phyloP scores from a whole-genome alignment of 305 asterid genomes.

The Fraxinus paxiana region DNA sequence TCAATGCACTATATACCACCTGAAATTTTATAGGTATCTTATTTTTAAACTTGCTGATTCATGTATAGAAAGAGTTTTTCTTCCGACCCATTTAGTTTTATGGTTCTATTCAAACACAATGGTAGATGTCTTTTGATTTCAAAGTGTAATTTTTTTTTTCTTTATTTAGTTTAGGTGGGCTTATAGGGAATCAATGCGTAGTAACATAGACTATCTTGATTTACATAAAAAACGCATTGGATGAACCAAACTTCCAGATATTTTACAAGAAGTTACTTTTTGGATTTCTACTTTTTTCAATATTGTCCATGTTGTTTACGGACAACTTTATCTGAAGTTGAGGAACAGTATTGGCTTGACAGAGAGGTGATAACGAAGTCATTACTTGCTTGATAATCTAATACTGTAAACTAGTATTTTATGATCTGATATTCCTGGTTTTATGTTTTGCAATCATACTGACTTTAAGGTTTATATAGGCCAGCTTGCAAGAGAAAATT shows the following conservation, averaged over 20 bases:
- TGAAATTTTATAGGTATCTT: neutral
- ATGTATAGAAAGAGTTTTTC: neutral
- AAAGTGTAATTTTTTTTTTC: neutral
- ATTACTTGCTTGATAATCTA: slow-evolving; percentile 2
- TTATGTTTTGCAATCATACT: slow-evolving; percentile 16
- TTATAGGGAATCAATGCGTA: neutral
- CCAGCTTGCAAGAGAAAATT: slow-evolving; percentile 38
- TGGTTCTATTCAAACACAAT: neutral
- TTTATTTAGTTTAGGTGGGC: neutral
- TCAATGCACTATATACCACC: neutral
- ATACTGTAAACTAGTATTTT: neutral
- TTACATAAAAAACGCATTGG: neutral
- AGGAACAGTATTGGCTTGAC: slow-evolving; percentile 36
- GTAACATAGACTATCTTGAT: neutral
- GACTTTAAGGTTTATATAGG: slow-evolving; percentile 37
- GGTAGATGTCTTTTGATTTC: neutral
- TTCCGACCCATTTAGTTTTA: neutral
- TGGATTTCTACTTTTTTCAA: neutral
- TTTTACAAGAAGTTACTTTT: neutral
- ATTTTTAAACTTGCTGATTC: neutral
- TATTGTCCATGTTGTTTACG: slow-evolving; percentile 21
- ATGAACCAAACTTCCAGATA: neutral
- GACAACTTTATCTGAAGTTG: slow-evolving; percentile 34
- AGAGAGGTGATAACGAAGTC: slow-evolving; percentile 43
- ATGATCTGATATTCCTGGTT: slow-evolving; percentile 13